A percentile compares a stretch with the other conserved stretches of the same genome.
These are phyloP conservation scores for Candida xiaguanensis DNA, from an alignment of 805 yeast genomes.

Conservation along the genomic window DNA sequence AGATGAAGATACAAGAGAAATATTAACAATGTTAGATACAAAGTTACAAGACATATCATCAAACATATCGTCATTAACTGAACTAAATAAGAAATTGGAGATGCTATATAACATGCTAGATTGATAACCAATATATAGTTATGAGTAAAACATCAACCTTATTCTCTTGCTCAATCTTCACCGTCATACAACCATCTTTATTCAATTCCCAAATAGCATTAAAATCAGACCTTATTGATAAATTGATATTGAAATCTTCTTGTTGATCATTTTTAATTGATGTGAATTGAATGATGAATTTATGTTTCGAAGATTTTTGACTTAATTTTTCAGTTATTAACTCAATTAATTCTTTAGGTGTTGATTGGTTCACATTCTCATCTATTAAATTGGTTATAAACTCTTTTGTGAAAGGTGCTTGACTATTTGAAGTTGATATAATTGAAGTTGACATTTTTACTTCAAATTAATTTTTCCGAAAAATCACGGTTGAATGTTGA, in stretches of 20 bases:
- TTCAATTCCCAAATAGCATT: conserved; percentile 57
- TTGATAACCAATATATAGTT: conserved; percentile 19
- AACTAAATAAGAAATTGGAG: conserved; percentile 19
- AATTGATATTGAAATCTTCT: conserved; percentile 14
- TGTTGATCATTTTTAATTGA: conserved; percentile 18
- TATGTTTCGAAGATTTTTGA: conserved; percentile 49
- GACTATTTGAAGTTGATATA: conserved; percentile 3
- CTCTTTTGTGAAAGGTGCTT: conserved; percentile 18
- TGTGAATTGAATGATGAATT: conserved; percentile 49
- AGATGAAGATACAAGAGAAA: conserved; percentile 16
- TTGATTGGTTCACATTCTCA: neutral
- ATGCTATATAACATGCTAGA: conserved; percentile 14
- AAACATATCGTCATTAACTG: conserved; percentile 11
- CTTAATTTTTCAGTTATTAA: conserved; percentile 32
- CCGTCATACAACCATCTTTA: conserved; percentile 50
- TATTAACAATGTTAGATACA: conserved; percentile 13
- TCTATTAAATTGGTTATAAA: conserved; percentile 13
- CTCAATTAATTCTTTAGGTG: conserved; percentile 23
- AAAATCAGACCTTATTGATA: conserved; percentile 31
- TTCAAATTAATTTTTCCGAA: neutral
- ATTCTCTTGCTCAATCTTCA: conserved; percentile 19
- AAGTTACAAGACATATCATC: conserved; percentile 14
- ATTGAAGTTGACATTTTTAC: conserved; percentile 2
- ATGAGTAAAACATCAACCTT: conserved; percentile 8
- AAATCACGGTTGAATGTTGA: conserved; percentile 6